Base-by-base conservation (phyloP, 2,329 filamentous ascomycete species). In the Lachnellula subtilissima region DNA sequence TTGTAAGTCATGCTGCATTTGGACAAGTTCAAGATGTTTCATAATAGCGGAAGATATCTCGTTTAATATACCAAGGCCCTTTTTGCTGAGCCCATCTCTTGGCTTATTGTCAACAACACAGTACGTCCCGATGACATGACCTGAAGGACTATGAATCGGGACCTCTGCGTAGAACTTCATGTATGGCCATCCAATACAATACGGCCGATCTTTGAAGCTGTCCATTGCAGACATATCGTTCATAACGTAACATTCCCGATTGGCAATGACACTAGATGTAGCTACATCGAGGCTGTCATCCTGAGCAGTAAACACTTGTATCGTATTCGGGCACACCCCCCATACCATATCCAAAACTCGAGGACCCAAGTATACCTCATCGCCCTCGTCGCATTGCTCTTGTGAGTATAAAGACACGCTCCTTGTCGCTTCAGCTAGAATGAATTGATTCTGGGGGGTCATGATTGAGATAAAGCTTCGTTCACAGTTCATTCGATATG, bases 21-120 rank as follows among this genome's bases (percentile, higher is more conserved):
- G 75, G 49, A 74, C 79, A 73, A 75, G 79, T 69, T 83, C 81
- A 8, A 88, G 67, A 56, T 87, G 84, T 17, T 82, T 76, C 71
- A 84, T 82, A 4, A 84, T 73, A 4, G 81, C 77, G 17, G 71
- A 72, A 0, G 78, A 73, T 64, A 86, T 74, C 42, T 82, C 80
- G 48, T 78, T 76, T 65, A 87, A 72, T 49, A 81, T 82, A 12
- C 74, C 72, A 1, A 79, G 58, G 32, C 81, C 76, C 12, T 75
- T 73, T 0, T 69, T 58, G 9, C 73, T 71, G 7, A 88, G 63
- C 0, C 78, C 80, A 48, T 77, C 62, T 17, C 82, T 78, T 0
- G 81, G 77, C 15, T 73, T 73, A 35, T 79, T 76, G 60, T 86
- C 83, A 2, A 84, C 72, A 2, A 87, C 76, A 54, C 80, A 81